Percentiles rank a stretch among this genome's conserved stretches.
Evolutionary conservation across 148 eudicot genomes (phyloP).

Genomic region (Spergularia marina): DNA sequence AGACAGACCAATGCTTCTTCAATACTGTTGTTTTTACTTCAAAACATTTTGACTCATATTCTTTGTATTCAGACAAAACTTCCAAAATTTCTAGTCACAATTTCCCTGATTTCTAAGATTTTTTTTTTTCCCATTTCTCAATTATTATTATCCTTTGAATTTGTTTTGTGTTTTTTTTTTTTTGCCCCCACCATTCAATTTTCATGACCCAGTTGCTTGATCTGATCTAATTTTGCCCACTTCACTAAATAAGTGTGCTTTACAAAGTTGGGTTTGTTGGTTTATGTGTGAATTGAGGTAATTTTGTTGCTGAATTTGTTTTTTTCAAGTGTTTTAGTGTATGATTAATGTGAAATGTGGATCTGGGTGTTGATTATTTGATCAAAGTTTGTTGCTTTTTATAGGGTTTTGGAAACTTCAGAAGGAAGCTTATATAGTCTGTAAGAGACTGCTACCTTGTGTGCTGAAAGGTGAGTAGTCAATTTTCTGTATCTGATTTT

Average conservation of each 20-base stretch:
- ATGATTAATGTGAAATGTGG: conserved; percentile 23
- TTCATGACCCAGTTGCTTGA: conserved; percentile 27
- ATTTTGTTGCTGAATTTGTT: conserved; percentile 19
- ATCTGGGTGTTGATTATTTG: conserved; percentile 24
- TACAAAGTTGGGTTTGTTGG: conserved; percentile 3
- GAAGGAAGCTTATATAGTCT: conserved; percentile 1
- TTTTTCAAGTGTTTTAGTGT: background rate
- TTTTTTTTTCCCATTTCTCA: background rate
- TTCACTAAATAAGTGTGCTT: background rate
- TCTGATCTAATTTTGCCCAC: conserved; percentile 22
- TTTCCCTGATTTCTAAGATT: background rate
- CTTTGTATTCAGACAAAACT: conserved; percentile 12
- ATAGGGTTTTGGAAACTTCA: conserved; percentile 21
- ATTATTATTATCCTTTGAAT: conserved; percentile 2
- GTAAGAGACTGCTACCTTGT: conserved; percentile 7
- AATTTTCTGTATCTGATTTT: background rate
- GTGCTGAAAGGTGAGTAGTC: conserved; percentile 17
- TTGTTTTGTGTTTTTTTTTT: conserved; percentile 10
- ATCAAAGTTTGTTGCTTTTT: background rate
- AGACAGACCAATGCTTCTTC: background rate
- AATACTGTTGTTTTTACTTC: conserved; percentile 1
- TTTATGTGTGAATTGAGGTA: conserved; percentile 7
- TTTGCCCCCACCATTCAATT: conserved; percentile 19
- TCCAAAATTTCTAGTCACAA: background rate
- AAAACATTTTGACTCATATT: conserved; percentile 13